Evolutionary conservation across 2,329 filamentous ascomycete species (phyloP).

Genomic region (Aspergillus phoenicis): DNA sequence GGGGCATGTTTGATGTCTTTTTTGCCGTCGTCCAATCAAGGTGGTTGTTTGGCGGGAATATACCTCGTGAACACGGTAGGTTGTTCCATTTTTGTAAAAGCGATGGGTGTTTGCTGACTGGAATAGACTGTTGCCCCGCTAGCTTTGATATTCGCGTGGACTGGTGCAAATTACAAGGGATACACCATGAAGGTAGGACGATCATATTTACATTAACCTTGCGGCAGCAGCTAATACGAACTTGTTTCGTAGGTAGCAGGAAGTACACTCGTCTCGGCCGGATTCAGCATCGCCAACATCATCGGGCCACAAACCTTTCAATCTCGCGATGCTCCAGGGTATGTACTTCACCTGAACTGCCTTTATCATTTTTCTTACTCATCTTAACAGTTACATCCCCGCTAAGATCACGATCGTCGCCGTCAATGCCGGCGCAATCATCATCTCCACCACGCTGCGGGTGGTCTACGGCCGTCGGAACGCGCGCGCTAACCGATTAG

Average conservation of each 20-base stretch:
- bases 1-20: slow-evolving; percentile 45
- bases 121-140: slow-evolving; percentile 44
- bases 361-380: background rate
- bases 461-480: slow-evolving; percentile 33
- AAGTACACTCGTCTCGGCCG: slow-evolving; percentile 48
- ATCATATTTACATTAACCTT: slow-evolving; percentile 10
- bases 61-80: slow-evolving; percentile 40
- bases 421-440: slow-evolving; percentile 33
- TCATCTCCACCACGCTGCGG: slow-evolving; percentile 28
- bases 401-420: slow-evolving; percentile 45
- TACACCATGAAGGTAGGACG: slow-evolving; percentile 44
- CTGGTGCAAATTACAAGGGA: slow-evolving; percentile 51
- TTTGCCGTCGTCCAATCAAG: slow-evolving; percentile 40
- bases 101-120: background rate
- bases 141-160: slow-evolving; percentile 48
- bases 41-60: slow-evolving; percentile 46
- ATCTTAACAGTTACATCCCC: slow-evolving; percentile 26
- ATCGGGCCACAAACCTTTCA: slow-evolving; percentile 49
- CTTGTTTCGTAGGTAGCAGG: slow-evolving; percentile 42
- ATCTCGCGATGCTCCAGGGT: slow-evolving; percentile 46
- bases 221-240: too few relatives aligned
- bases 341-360: background rate
- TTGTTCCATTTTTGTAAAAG: fast-evolving
- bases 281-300: slow-evolving; percentile 42
- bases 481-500: slow-evolving; percentile 16